Conservation (phyloP, 441 rosid genomes). For the Jatropha multifida region DNA sequence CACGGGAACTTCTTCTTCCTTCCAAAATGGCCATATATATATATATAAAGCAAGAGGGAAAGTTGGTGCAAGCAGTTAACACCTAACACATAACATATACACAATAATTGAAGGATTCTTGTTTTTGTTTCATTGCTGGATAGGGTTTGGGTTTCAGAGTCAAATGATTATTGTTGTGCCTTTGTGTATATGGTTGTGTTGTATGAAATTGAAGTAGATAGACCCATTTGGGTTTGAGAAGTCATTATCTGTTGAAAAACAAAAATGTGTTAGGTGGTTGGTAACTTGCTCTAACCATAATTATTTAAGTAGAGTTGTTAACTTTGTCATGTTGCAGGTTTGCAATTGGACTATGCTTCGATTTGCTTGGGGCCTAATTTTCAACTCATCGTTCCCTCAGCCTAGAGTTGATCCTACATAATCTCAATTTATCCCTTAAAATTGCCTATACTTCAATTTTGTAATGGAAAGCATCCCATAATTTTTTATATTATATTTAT, state of each 20-base stretch:
- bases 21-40: no score
- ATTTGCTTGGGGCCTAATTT: neutral
- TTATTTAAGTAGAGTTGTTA: neutral
- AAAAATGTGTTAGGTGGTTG: neutral
- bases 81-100: neutral
- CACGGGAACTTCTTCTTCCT: no score
- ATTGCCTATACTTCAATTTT: no score
- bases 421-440: no score
- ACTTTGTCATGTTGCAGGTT: conserved; percentile 7
- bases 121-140: neutral
- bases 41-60: neutral
- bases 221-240: neutral
- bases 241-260: neutral
- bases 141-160: neutral
- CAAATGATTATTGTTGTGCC: neutral
- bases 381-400: no score
- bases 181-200: neutral
- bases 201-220: neutral
- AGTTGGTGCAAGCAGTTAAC: conserved; percentile 17
- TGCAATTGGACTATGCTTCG: neutral
- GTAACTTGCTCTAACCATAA: conserved; percentile 15
- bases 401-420: no score
- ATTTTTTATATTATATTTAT: no score
- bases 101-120: neutral
- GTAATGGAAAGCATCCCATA: no score